Evolutionary conservation across 2,329 filamentous ascomycete genomes (phyloP).

Genomic region (Trichoderma harzianum): DNA sequence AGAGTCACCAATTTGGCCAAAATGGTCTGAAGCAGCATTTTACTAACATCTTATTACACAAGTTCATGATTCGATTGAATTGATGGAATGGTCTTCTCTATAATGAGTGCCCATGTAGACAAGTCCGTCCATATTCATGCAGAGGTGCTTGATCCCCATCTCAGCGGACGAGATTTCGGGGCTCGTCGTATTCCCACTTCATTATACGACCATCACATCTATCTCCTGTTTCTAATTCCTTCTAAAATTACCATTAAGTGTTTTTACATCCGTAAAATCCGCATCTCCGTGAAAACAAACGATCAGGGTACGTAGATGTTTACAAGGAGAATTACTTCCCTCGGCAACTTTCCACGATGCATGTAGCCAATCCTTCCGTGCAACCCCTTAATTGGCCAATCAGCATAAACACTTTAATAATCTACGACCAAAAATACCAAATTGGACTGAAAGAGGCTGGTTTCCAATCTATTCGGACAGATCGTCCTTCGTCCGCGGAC

Average conservation of each 20-base stretch:
- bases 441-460: not conserved
- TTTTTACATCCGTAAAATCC: not conserved
- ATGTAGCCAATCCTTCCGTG: not conserved
- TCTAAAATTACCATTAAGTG: not conserved
- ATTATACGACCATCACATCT: not conserved
- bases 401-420: not conserved
- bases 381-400: not conserved
- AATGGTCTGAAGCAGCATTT: not conserved
- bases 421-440: not conserved
- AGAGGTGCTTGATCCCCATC: not conserved
- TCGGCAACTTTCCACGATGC: not conserved
- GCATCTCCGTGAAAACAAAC: not conserved
- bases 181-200: not conserved
- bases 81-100: rapidly evolving
- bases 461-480: not conserved
- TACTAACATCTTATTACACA: not conserved
- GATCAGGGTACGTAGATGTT: rapidly evolving
- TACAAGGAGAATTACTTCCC: too few relatives aligned
- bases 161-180: not conserved
- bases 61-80: not conserved
- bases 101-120: not conserved
- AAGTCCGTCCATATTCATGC: not conserved
- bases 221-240: not conserved
- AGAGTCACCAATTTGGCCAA: not conserved
- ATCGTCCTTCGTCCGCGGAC: slow-evolving; percentile 6